These are phyloP conservation scores for Croton laevigatus DNA, from an alignment of 441 rosid genomes.

Conservation along the genomic window DNA sequence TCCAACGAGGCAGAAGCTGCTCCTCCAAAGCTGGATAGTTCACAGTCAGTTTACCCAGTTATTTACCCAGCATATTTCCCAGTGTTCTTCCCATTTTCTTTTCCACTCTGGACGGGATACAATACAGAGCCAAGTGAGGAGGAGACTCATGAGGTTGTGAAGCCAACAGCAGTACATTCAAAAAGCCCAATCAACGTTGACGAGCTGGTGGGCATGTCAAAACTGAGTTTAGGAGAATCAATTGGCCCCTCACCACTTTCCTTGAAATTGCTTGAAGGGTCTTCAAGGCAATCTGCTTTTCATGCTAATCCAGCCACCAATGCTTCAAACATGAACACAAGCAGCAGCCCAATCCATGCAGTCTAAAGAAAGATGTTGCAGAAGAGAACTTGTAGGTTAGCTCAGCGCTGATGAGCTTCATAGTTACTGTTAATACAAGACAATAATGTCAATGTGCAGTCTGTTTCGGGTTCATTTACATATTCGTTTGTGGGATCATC, in stretches of 20 bases:
- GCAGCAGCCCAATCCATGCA: conserved; percentile 62
- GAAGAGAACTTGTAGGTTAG: conserved; percentile 22
- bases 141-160: conserved; percentile 72
- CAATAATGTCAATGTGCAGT: conserved; percentile 33
- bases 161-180: conserved; percentile 67
- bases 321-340: conserved; percentile 43
- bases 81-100: conserved; percentile 57
- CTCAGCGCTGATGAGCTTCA: conserved; percentile 25
- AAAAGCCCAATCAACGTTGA: conserved; percentile 73
- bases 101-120: conserved; percentile 65
- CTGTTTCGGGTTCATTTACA: conserved; percentile 27
- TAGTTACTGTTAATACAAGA: conserved; percentile 36
- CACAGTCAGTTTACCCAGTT: conserved; percentile 54
- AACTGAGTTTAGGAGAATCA: conserved; percentile 58
- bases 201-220: conserved; percentile 74
- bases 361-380: conserved; percentile 35
- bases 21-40: conserved; percentile 40
- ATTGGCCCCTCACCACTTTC: conserved; percentile 53
- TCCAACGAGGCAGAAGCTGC: conserved; percentile 57
- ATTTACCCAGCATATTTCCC: conserved; percentile 74
- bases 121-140: conserved; percentile 46
- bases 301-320: conserved; percentile 52
- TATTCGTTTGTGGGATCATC: conserved; percentile 28
- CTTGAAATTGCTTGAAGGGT: conserved; percentile 57
- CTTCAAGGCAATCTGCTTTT: conserved; percentile 78